Evolutionary conservation across 768 basidiomycete species (phyloP).

Genomic region (Podaxis sp.): DNA sequence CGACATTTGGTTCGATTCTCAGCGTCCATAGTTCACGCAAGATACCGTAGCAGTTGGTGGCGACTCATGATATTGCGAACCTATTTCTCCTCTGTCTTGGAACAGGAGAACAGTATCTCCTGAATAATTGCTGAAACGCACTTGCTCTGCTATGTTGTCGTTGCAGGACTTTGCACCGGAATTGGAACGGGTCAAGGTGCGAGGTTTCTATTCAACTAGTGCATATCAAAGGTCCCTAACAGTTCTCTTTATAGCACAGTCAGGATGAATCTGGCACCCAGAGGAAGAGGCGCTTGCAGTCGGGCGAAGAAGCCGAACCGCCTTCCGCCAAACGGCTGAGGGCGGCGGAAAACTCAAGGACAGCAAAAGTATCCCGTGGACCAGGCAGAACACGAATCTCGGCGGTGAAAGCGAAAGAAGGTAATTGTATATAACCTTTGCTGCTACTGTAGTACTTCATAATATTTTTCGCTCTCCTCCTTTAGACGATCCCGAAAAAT

Average conservation of each 20-base stretch:
- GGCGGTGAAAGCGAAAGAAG: not conserved
- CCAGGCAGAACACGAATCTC: not conserved
- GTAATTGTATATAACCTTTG: not conserved
- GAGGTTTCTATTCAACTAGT: not conserved
- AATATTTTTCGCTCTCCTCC: not conserved
- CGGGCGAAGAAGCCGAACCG: not conserved
- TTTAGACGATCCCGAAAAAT: not conserved
- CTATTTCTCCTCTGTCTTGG: not conserved
- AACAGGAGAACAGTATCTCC: constrained; percentile 2
- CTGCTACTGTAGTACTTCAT: not conserved
- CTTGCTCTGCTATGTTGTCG: not conserved
- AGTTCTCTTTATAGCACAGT: constrained; percentile 5
- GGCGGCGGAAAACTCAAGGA: not conserved
- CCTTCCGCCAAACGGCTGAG: constrained; percentile 5
- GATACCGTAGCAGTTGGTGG: not conserved
- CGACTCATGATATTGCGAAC: constrained; percentile 8
- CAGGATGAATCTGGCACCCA: not conserved
- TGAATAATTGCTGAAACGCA: not conserved
- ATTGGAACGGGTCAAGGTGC: not conserved
- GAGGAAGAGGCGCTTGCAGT: constrained; percentile 1
- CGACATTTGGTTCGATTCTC: not conserved
- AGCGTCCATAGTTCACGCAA: not conserved
- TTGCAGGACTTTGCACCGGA: not conserved
- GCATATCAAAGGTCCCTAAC: not conserved
- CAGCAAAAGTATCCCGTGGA: not conserved